phyloP scores from a whole-genome alignment of 441 rosid genomes.

The Pelargonium citronellum region DNA sequence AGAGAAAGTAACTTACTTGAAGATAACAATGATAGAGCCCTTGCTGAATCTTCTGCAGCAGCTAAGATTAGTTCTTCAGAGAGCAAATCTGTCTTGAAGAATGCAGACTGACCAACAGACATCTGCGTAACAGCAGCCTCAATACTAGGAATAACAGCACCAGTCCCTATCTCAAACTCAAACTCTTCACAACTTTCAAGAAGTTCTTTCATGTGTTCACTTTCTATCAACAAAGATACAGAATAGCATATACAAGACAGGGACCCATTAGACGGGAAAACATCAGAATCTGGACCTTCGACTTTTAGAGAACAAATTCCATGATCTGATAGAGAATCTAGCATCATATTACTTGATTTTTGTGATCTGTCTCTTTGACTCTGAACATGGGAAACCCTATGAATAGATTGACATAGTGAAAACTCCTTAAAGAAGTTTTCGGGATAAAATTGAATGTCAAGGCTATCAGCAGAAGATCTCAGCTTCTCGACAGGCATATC shows the following conservation, averaged over 20 bases:
- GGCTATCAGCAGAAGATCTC: slow-evolving; percentile 32
- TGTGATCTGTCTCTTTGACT: slow-evolving; percentile 24
- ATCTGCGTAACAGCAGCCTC: slow-evolving; percentile 67
- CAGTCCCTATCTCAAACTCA: slow-evolving; percentile 88
- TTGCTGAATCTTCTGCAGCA: slow-evolving; percentile 45
- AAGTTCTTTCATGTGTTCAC: slow-evolving; percentile 47
- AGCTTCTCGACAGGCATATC: slow-evolving; percentile 41
- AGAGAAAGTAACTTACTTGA: slow-evolving; percentile 44
- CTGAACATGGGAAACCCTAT: slow-evolving; percentile 21
- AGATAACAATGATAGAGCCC: slow-evolving; percentile 37
- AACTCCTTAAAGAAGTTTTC: slow-evolving; percentile 41
- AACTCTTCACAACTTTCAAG: slow-evolving; percentile 73
- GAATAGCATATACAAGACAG: slow-evolving; percentile 58
- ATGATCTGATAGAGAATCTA: slow-evolving; percentile 28
- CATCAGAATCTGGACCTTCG: slow-evolving; percentile 60
- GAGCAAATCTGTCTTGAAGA: slow-evolving; percentile 37
- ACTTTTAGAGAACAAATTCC: slow-evolving; percentile 27
- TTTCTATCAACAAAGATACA: slow-evolving; percentile 42
- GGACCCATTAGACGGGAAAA: slow-evolving; percentile 49
- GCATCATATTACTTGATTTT: slow-evolving; percentile 19
- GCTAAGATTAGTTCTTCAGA: slow-evolving; percentile 58
- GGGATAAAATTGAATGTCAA: slow-evolving; percentile 35
- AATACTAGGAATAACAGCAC: slow-evolving; percentile 52
- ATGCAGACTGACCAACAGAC: slow-evolving; percentile 80
- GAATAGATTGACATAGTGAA: slow-evolving; percentile 27